A percentile compares a stretch with the other conserved stretches of the same genome.
These are phyloP conservation scores for Rugonectria rugulosa DNA, from an alignment of 2,329 filamentous ascomycete genomes.

Conservation along the genomic window DNA sequence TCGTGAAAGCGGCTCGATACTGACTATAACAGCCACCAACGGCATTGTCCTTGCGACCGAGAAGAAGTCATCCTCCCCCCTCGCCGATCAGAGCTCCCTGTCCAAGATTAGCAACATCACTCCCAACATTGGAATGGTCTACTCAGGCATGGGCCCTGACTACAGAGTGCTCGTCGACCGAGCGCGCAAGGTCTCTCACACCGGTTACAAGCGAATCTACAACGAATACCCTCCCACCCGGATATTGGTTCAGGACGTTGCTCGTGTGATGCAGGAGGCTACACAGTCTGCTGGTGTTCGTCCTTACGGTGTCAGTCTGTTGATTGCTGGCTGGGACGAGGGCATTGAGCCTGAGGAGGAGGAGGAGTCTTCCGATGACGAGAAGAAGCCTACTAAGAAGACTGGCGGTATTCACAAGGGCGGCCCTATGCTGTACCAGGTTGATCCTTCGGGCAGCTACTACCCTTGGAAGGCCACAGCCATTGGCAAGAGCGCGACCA, in stretches of 20 bases:
- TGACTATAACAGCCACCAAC: slow-evolving; percentile 84
- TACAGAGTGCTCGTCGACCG: slow-evolving; percentile 98
- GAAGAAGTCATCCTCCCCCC: slow-evolving; percentile 98
- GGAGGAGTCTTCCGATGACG: slow-evolving; percentile 61
- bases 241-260: slow-evolving; percentile 98
- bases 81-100: slow-evolving; percentile 93
- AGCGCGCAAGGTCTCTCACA: slow-evolving; percentile 97
- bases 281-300: slow-evolving; percentile 97
- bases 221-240: slow-evolving; percentile 99
- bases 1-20: too few species aligned
- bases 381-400: slow-evolving; percentile 81
- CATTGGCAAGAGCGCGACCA: slow-evolving; percentile 97
- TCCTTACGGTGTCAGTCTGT: slow-evolving; percentile 93
- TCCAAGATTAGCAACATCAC: slow-evolving; percentile 98
- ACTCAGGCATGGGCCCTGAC: slow-evolving; percentile 98
- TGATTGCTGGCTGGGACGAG: slow-evolving; percentile 98
- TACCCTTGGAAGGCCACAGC: slow-evolving; percentile 99
- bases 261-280: slow-evolving; percentile 97
- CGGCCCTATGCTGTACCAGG: slow-evolving; percentile 96
- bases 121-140: slow-evolving; percentile 99
- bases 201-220: slow-evolving; percentile 99
- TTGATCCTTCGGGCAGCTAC: slow-evolving; percentile 98
- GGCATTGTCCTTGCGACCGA: slow-evolving; percentile 98
- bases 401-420: slow-evolving; percentile 96
- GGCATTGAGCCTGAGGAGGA: slow-evolving; percentile 87